These are phyloP conservation scores for Trichoderma endophyticum DNA, from an alignment of 2,329 filamentous ascomycete genomes.

Conservation along the genomic window DNA sequence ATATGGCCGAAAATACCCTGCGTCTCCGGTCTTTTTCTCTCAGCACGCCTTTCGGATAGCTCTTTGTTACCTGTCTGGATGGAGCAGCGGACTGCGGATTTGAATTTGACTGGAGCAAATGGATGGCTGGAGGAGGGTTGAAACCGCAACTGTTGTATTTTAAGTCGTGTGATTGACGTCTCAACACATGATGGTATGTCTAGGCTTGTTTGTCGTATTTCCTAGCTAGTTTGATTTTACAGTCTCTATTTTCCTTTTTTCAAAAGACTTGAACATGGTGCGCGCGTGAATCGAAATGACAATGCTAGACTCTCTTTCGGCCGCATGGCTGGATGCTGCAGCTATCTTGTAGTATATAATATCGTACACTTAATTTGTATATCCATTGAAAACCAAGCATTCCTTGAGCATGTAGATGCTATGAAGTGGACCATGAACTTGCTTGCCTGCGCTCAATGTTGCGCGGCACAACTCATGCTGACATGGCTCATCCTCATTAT, in stretches of 20 bases:
- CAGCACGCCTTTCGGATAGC: constrained; percentile 29
- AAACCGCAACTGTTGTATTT: constrained; percentile 40
- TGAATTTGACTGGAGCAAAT: constrained; percentile 35
- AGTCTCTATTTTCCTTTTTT: constrained; percentile 25
- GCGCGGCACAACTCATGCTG: not conserved
- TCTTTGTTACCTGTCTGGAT: constrained; percentile 28
- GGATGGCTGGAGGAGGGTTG: constrained; percentile 28
- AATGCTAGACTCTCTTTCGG: not conserved
- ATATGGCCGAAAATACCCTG: constrained; percentile 21
- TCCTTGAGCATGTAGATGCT: not conserved
- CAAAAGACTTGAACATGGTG: not conserved
- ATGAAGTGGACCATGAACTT: not conserved
- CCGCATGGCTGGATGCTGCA: not conserved
- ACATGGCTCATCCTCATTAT: not conserved
- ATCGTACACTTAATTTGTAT: not conserved
- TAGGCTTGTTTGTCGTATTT: constrained; percentile 34
- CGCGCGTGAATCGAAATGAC: not conserved
- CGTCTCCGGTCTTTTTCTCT: constrained; percentile 23
- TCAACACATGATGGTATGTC: constrained; percentile 30
- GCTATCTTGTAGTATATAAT: not conserved
- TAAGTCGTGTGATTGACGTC: constrained; percentile 37
- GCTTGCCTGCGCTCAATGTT: not conserved
- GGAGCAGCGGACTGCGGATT: constrained; percentile 32
- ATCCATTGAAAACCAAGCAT: not conserved
- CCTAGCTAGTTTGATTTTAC: constrained; percentile 40